Base-by-base conservation (phyloP, 805 yeast genomes). In the Sugiyamaella mastotermitis region DNA sequence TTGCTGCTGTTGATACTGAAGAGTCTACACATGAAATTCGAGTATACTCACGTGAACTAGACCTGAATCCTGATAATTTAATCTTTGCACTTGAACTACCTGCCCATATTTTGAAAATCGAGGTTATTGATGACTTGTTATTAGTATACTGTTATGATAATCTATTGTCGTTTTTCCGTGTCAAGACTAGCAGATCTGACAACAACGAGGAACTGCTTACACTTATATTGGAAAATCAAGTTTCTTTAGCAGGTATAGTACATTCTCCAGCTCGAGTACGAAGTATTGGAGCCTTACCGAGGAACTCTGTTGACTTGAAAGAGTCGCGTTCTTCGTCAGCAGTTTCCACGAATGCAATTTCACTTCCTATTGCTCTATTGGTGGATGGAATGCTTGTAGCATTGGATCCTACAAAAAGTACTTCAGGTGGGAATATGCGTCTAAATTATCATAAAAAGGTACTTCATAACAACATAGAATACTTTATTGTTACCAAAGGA, bases 231-330 rank as follows among this genome's bases (percentile, higher is more conserved):
- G 49, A 57, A 7, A 47, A 51, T 5, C 61, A 65, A 37, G 45
- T 64, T 7, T 56, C 64, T 3, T 55, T 66, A 19, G 31, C 50
- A 1, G 61, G 57, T 3, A 57, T 64, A 20, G 53, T 66, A 8
- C 54, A 55, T 10, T 60, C 66, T 0, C 68, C 70, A 3, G 62
- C 57, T 2, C 40, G 66, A 13, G 62, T 64, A 3, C 53, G 69
- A 4, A 47, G 64, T 0, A 34, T 66, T 20, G 49, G 47, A 35
- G 55, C 62, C 17, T 33, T 49, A 3, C 42, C 43, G 18, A 30
- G 29, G 38, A 25, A 24, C 30, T 26, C 38, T 11, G 37, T 36
- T 20, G 36, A 46, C 25, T 32, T 29, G 29, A n/a, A n/a, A n/a
- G n/a, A n/a, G n/a, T n/a, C n/a, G n/a, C n/a, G n/a, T n/a, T n/a